Evolutionary conservation across 306 rosid species (phyloP).

Genomic region (Cicer chorassanicum): DNA sequence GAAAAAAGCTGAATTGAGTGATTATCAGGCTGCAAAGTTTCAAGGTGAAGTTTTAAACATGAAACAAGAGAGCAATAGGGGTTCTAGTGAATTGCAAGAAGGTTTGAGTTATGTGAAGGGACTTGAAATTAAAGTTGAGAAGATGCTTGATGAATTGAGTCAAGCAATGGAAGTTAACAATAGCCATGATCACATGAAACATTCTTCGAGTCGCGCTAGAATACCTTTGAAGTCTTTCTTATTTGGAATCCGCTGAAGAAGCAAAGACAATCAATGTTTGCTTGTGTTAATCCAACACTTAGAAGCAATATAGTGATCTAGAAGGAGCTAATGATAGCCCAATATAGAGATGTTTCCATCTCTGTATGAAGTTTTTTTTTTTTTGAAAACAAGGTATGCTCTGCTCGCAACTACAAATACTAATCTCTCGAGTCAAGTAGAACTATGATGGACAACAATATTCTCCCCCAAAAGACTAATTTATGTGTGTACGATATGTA

Average conservation of each 20-base stretch:
- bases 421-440: too few species aligned
- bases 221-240: conserved; percentile 80
- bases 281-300: conserved; percentile 60
- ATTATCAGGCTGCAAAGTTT: conserved; percentile 77
- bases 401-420: too few species aligned
- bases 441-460: too few species aligned
- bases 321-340: conserved; percentile 37
- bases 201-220: conserved; percentile 48
- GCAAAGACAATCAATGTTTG: conserved; percentile 60
- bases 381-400: too few species aligned
- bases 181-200: conserved; percentile 40
- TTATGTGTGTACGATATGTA: too few species aligned
- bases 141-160: conserved; percentile 57
- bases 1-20: conserved; percentile 51
- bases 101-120: conserved; percentile 61
- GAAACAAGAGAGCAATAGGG: conserved; percentile 76
- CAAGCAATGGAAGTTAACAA: conserved; percentile 56
- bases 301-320: conserved; percentile 58
- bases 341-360: not conserved
- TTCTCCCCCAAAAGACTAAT: too few species aligned
- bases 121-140: conserved; percentile 63
- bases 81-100: conserved; percentile 60
- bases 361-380: too few species aligned
- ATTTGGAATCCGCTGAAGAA: conserved; percentile 77
- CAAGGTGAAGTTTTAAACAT: too few species aligned